These are phyloP conservation scores for Pochonia chlamydosporia DNA, from an alignment of 2,329 filamentous ascomycete genomes.

Conservation along the genomic window DNA sequence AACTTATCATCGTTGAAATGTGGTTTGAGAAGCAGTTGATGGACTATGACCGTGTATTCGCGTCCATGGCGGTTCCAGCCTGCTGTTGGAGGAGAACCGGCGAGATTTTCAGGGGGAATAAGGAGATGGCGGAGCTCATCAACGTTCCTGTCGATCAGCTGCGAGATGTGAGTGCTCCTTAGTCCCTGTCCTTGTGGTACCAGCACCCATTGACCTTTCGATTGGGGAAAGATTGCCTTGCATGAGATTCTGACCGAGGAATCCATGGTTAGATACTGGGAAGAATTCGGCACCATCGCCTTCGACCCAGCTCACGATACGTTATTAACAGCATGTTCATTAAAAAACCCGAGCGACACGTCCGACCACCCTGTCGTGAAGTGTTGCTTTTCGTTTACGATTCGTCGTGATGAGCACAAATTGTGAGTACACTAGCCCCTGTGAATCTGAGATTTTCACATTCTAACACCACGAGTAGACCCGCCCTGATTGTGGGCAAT, in stretches of 20 bases:
- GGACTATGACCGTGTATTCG: slow-evolving; percentile 98
- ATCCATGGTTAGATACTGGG: slow-evolving; percentile 94
- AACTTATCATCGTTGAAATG: slow-evolving; percentile 94
- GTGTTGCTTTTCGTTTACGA: slow-evolving; percentile 97
- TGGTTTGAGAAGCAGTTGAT: slow-evolving; percentile 96
- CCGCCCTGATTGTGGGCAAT: slow-evolving; percentile 91
- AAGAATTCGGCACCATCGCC: slow-evolving; percentile 96
- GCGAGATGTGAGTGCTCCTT: slow-evolving; percentile 64
- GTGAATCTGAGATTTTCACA: too few relatives aligned
- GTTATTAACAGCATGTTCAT: slow-evolving; percentile 84
- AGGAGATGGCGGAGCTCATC: slow-evolving; percentile 97
- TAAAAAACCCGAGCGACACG: slow-evolving; percentile 73
- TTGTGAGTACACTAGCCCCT: slow-evolving; percentile 57
- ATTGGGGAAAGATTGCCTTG: slow-evolving; percentile 83
- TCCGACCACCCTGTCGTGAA: slow-evolving; percentile 70
- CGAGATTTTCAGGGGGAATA: slow-evolving; percentile 95
- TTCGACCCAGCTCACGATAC: slow-evolving; percentile 94
- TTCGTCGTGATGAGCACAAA: slow-evolving; percentile 89
- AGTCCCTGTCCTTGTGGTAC: neutral
- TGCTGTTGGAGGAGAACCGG: slow-evolving; percentile 96
- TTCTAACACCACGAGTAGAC: slow-evolving; percentile 44
- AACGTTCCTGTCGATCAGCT: slow-evolving; percentile 86
- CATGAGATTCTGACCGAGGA: slow-evolving; percentile 96
- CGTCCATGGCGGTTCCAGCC: slow-evolving; percentile 96
- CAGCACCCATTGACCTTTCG: slow-evolving; percentile 5